These are phyloP conservation scores for Hansenula lynferdii DNA, from an alignment of 1,139 yeast genomes.

Conservation along the genomic window DNA sequence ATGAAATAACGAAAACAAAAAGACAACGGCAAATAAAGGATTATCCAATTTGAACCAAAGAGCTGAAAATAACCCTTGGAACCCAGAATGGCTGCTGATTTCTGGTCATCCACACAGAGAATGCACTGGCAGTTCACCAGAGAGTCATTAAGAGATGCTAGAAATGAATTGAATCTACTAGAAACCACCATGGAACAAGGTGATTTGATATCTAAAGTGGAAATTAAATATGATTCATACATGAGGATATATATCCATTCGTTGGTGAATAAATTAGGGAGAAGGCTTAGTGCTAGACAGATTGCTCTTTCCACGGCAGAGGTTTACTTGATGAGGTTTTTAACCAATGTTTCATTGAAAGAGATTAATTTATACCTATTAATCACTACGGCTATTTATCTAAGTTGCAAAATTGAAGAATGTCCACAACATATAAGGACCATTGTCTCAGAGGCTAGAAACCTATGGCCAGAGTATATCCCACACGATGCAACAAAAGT, in stretches of 20 bases:
- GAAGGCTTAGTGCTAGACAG: slow-evolving; percentile 73
- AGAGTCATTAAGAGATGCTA: slow-evolving; percentile 36
- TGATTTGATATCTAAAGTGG: slow-evolving; percentile 35
- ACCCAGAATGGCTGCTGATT: slow-evolving; percentile 51
- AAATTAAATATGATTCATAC: slow-evolving; percentile 51
- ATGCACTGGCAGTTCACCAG: slow-evolving; percentile 56
- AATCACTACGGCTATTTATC: slow-evolving; percentile 80
- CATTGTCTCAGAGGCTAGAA: slow-evolving; percentile 78
- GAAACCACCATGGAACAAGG: slow-evolving; percentile 31
- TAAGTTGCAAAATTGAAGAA: slow-evolving; percentile 93
- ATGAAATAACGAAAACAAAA: no score
- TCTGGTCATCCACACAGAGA: slow-evolving; percentile 66
- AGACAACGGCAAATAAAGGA: no score
- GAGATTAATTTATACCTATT: slow-evolving; percentile 80
- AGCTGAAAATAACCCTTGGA: no score
- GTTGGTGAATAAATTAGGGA: slow-evolving; percentile 68
- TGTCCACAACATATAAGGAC: slow-evolving; percentile 91
- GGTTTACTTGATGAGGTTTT: slow-evolving; percentile 69
- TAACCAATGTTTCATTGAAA: slow-evolving; percentile 65
- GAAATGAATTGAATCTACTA: slow-evolving; percentile 33
- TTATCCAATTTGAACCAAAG: no score
- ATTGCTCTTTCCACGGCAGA: slow-evolving; percentile 88
- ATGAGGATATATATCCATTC: slow-evolving; percentile 68
- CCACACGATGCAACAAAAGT: slow-evolving; percentile 88
- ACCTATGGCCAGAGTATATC: slow-evolving; percentile 91